Base-by-base conservation (phyloP, 1,284 basidiomycete genomes). In the Cystobasidium sp. region DNA sequence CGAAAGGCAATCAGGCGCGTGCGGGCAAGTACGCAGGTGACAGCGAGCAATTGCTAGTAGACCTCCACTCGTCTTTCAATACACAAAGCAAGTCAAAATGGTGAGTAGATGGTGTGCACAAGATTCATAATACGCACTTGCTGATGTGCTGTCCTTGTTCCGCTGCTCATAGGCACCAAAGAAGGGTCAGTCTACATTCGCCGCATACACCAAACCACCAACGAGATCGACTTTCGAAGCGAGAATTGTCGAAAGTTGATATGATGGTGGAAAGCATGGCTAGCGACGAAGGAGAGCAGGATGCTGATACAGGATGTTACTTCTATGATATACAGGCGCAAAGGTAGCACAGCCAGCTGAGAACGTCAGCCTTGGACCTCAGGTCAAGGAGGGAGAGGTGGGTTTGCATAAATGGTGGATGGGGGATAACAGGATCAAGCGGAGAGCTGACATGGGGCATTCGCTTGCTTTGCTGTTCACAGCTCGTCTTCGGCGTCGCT, bases 301-400 rank as follows among this genome's bases (percentile, higher is more conserved):
- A 41, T 52, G 69, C 41, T 68, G 52, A 53, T 62, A 43, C 31
- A 12, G 37, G 53, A 31, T 53, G 20, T 46, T 58, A 46, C 51
- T 46, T 52, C 31, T 68, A n/a, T 24, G 20, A n/a, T 55, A 9
- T 44, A 66, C 70, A 73, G 70, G 70, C 41, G 70, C 63, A 65
- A 73, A 73, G 70, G 70, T 62, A n/a, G 51, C 70, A 44, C 59
- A 64, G 39, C 49, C 63, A 51, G 31, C 49, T 52, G 75, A 76
- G 73, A 75, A 75, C 68, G 75, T 94, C 81, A 89, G 90, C 73
- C 92, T 97, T 84, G 94, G 94, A 79, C 94, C 94, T 80, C 91
- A 96, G 83, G 91, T 95, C 81, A 90, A 91, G 78, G 94, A 97
- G 83, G 94, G 94, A 83, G 94, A 97, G 85, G 89, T 92, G 53